Evolutionary conservation across 345 rosid species (phyloP).

Genomic region (Eucalyptus brandiana): DNA sequence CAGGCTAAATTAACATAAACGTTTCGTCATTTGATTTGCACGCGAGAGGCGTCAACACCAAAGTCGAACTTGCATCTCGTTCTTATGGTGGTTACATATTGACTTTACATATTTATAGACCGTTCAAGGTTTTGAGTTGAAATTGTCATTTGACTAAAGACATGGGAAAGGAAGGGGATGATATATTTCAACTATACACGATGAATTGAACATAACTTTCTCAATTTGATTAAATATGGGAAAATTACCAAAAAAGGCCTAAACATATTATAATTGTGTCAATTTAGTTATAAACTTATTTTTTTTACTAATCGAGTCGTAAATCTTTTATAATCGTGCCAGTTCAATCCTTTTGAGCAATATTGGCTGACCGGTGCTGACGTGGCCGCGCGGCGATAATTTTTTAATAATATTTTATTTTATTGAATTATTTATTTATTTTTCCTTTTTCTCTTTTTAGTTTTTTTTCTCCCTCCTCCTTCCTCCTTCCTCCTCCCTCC

Average conservation of each 20-base stretch:
- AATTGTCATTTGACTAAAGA: background rate
- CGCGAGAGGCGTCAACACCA: background rate
- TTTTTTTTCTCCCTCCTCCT: accelerated
- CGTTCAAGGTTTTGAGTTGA: background rate
- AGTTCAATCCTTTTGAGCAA: accelerated
- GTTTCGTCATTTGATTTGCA: background rate
- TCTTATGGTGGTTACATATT: background rate
- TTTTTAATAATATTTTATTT: too few species aligned
- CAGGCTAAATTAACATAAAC: background rate
- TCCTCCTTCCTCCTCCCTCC: too few species aligned
- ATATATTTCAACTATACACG: background rate
- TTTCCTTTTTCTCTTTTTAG: accelerated
- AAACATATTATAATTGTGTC: too few species aligned
- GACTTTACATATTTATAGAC: background rate
- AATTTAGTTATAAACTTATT: too few species aligned
- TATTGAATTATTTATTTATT: too few species aligned
- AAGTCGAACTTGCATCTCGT: background rate
- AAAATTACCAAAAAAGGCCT: too few species aligned
- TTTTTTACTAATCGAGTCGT: accelerated
- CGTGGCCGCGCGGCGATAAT: accelerated
- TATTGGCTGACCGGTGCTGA: accelerated
- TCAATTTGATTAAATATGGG: background rate
- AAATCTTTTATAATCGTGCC: accelerated
- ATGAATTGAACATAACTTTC: background rate
- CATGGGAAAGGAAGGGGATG: background rate